A percentile compares a stretch with the other conserved stretches of the same genome.
phyloP scores from a whole-genome alignment of 495 filamentous ascomycete species.

The Daldinia vernicosa region DNA sequence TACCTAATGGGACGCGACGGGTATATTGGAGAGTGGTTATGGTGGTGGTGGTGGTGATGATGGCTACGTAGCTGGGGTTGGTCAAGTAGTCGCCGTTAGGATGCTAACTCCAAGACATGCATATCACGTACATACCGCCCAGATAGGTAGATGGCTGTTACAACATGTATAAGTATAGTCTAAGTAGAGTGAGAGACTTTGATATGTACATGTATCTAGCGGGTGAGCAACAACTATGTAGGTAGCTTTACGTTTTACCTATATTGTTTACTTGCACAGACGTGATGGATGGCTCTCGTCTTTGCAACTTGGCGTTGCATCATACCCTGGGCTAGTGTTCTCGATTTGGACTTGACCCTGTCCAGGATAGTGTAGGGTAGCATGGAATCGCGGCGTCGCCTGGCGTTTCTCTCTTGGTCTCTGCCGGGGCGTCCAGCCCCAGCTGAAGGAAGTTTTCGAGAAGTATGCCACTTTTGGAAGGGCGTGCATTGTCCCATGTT shows the following conservation, averaged over 20 bases:
- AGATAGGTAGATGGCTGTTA: neutral
- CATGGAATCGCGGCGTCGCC: neutral
- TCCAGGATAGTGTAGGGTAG: neutral
- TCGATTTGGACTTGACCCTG: neutral
- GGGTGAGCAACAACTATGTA: too few species aligned
- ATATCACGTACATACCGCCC: neutral
- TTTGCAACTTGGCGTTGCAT: neutral
- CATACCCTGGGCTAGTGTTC: neutral
- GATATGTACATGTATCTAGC: neutral
- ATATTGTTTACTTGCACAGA: neutral
- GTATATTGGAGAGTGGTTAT: neutral
- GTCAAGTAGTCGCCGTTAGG: neutral
- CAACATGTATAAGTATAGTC: neutral
- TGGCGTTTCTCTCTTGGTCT: neutral
- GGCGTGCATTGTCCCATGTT: neutral
- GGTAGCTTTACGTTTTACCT: neutral
- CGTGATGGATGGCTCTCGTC: neutral
- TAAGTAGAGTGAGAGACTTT: neutral
- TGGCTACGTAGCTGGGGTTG: neutral
- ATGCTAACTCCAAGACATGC: neutral
- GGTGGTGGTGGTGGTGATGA: neutral
- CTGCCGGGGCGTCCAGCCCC: constrained; percentile 3
- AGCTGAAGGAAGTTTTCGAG: constrained; percentile 10
- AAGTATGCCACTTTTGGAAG: constrained; percentile 5
- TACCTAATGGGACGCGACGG: neutral